Percentiles rank a stretch among this genome's conserved stretches.
These are phyloP conservation scores for Talaromyces wortmannii DNA, from an alignment of 495 filamentous ascomycete species.

Conservation along the genomic window DNA sequence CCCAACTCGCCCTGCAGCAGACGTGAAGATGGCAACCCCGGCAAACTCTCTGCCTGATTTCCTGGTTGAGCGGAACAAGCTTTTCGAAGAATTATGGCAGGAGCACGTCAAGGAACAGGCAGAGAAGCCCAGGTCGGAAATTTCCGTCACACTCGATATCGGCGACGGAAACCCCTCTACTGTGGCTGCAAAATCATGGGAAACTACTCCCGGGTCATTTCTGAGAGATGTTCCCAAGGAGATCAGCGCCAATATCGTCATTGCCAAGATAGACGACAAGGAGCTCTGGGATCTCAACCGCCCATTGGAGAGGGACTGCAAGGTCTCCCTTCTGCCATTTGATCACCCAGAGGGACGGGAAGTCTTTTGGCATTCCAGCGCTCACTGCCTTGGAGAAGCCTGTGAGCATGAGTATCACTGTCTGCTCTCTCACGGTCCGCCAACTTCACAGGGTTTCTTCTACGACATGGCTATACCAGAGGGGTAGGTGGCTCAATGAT, in stretches of 20 bases:
- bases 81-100: constrained; percentile 86
- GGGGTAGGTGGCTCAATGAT: constrained; percentile 29
- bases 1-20: constrained; percentile 29
- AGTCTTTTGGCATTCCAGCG: constrained; percentile 91
- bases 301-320: constrained; percentile 71
- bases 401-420: constrained; percentile 85
- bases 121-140: constrained; percentile 35
- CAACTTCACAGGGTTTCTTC: constrained; percentile 91
- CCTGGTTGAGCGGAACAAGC: constrained; percentile 69
- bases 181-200: constrained; percentile 43
- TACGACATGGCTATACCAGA: constrained; percentile 91
- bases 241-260: constrained; percentile 50
- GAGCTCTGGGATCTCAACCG: constrained; percentile 88
- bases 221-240: constrained; percentile 47
- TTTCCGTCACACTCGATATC: constrained; percentile 43
- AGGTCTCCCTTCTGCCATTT: constrained; percentile 75
- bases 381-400: constrained; percentile 90
- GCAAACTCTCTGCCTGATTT: constrained; percentile 62
- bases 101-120: constrained; percentile 67
- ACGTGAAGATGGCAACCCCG: constrained; percentile 16
- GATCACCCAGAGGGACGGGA: constrained; percentile 75
- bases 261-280: constrained; percentile 72
- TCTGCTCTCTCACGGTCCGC: constrained; percentile 87
- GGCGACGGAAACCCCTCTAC: constrained; percentile 36
- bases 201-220: constrained; percentile 47